Evolutionary conservation across 768 basidiomycete species (phyloP).

Genomic region (Tubosaeta sp.): DNA sequence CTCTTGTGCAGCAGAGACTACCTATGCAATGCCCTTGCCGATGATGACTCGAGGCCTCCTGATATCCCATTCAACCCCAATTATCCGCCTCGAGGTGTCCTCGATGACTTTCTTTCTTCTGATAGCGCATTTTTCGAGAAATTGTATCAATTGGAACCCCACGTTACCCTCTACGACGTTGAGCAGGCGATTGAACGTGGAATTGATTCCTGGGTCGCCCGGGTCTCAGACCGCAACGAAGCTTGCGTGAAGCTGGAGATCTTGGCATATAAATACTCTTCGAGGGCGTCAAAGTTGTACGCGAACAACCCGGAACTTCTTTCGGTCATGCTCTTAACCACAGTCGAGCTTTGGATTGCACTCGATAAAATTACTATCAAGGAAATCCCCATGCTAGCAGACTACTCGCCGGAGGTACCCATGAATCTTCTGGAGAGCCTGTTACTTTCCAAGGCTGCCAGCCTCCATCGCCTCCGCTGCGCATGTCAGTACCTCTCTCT

Average conservation of each 20-base stretch:
- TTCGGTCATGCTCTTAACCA: background rate
- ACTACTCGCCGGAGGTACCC: conserved; percentile 46
- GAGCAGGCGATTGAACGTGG: conserved; percentile 29
- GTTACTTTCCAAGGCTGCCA: no score
- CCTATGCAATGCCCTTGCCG: conserved; percentile 19
- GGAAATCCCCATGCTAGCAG: background rate
- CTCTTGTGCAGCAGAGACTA: conserved; percentile 28
- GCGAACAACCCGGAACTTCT: conserved; percentile 19
- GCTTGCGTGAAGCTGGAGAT: conserved; percentile 27
- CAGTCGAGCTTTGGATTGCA: background rate
- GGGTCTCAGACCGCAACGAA: conserved; percentile 13
- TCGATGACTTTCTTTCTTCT: conserved; percentile 13
- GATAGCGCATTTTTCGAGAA: conserved; percentile 10
- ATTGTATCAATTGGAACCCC: conserved; percentile 3
- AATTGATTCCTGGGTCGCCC: conserved; percentile 33
- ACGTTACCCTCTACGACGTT: conserved; percentile 33
- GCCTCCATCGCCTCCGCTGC: no score
- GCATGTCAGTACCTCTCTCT: conserved; percentile 10
- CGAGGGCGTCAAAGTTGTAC: conserved; percentile 25
- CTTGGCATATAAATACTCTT: conserved; percentile 25
- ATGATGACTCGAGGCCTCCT: conserved; percentile 3
- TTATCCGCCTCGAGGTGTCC: conserved; percentile 3
- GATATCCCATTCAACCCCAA: background rate
- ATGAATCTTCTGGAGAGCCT: no score
- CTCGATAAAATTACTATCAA: background rate